Conservation (phyloP, 179 eudicot species). For the Silene vulgaris region DNA sequence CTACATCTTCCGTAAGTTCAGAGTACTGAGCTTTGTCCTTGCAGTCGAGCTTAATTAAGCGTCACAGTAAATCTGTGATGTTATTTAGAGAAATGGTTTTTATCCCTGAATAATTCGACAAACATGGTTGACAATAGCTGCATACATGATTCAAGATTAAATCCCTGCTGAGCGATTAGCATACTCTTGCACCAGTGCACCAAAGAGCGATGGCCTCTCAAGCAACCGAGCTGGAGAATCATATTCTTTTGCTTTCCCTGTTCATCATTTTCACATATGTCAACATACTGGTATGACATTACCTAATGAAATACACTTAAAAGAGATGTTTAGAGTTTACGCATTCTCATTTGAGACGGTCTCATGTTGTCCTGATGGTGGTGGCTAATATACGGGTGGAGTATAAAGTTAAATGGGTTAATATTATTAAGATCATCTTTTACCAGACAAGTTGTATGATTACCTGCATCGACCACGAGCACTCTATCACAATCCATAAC, state of each 20-base stretch:
- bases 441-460: constrained; percentile 29
- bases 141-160: constrained; percentile 14
- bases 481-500: constrained; percentile 98
- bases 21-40: background rate
- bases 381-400: no score
- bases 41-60: background rate
- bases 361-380: no score
- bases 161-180: constrained; percentile 65
- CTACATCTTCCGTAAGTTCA: background rate
- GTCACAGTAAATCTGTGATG: background rate
- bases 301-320: no score
- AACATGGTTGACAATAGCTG: background rate
- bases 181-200: constrained; percentile 87
- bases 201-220: constrained; percentile 73
- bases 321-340: no score
- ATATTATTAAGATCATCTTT: no score
- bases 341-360: no score
- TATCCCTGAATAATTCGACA: background rate
- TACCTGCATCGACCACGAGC: constrained; percentile 89
- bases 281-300: no score
- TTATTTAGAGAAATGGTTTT: background rate
- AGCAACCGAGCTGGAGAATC: constrained; percentile 69
- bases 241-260: constrained; percentile 70
- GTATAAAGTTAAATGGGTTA: no score
- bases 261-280: background rate